Evolutionary conservation across 1,139 yeast genomes (phyloP).

Genomic region (Nakaseomyces delphensis): DNA sequence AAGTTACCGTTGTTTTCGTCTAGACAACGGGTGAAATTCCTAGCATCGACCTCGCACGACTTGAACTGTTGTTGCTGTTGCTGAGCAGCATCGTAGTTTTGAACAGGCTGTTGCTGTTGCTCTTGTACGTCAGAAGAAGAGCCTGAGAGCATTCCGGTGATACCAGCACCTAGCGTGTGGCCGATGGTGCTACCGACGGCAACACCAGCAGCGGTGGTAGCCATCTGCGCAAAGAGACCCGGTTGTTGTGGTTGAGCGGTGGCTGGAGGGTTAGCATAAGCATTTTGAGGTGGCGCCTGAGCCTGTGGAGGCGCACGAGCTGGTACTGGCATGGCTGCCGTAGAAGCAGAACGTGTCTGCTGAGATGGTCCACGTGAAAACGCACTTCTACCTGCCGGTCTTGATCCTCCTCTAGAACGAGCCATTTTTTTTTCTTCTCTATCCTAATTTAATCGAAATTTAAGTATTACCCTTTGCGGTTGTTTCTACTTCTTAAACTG

Average conservation of each 20-base stretch:
- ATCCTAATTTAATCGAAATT: too few relatives aligned
- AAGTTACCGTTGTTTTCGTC: constrained; percentile 90
- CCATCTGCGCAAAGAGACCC: constrained; percentile 94
- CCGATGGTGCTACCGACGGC: constrained; percentile 98
- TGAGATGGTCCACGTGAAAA: constrained; percentile 36
- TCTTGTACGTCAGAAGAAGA: constrained; percentile 50
- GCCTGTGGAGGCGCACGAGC: constrained; percentile 16
- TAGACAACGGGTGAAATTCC: constrained; percentile 89
- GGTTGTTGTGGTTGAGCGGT: constrained; percentile 56
- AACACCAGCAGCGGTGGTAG: constrained; percentile 98
- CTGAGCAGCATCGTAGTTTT: constrained; percentile 33
- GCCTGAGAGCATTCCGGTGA: constrained; percentile 83
- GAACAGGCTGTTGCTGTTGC: constrained; percentile 35
- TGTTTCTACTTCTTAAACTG: too few relatives aligned
- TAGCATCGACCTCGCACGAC: constrained; percentile 86
- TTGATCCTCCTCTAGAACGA: constrained; percentile 45
- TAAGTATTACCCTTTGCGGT: too few relatives aligned
- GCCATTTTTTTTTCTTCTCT: constrained; percentile 35
- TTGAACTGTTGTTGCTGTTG: constrained; percentile 35
- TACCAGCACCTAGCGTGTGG: constrained; percentile 92
- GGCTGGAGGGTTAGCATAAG: constrained; percentile 28
- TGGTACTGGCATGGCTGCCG: constrained; percentile 61
- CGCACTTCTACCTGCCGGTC: constrained; percentile 29
- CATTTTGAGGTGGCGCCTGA: constrained; percentile 22
- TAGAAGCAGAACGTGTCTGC: constrained; percentile 66